Base-by-base conservation (phyloP, 441 rosid genomes). In the Theobroma grandiflorum region DNA sequence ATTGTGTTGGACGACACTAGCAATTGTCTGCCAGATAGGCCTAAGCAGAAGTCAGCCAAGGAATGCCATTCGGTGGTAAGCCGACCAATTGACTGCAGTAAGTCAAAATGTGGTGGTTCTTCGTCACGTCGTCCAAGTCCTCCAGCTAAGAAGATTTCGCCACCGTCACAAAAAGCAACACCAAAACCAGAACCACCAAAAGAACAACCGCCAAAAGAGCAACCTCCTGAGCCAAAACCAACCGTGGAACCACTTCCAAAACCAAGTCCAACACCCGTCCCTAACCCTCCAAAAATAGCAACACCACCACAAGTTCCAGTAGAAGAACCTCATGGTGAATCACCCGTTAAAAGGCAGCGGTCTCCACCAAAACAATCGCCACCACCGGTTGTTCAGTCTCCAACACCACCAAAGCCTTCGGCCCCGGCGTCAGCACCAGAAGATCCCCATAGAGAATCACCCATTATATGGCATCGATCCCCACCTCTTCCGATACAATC, bases 71-170 rank as follows among this genome's bases (percentile, higher is more conserved):
- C 78, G 0, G 90, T 88, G 61, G 82, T 87, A 62, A 86, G 79
- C 43, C 86, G 76, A 72, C 94, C 87, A 0, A 85, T 89, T n/a
- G 89, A 91, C 80, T 90, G 92, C 61, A 70, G 86, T 65, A 89
- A 86, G 50, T 82, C 86, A 20, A 83, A 80, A 47, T 90, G 94
- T 61, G 76, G 82, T 59, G 65, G 83, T 65, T 71, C 81, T 8
- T 4, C 38, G 2, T 49, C 83, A 35, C 52, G 37, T 14, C 4
- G 2, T 3, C 6, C 42, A 33, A 4, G 35, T 42, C 10, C 68
- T 11, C 53, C 73, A 0, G 8, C 58, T 52, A 52, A 52, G 14
- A 72, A 58, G 62, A 69, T 12, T 43, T 22, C 42, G 8, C 37
- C 84, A 33, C 52, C 79, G 33, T 31, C 40, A 5, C 42, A 8